Evolutionary conservation across 1,139 yeast species (phyloP).

Genomic region (Debaryomycetaceae sp.): DNA sequence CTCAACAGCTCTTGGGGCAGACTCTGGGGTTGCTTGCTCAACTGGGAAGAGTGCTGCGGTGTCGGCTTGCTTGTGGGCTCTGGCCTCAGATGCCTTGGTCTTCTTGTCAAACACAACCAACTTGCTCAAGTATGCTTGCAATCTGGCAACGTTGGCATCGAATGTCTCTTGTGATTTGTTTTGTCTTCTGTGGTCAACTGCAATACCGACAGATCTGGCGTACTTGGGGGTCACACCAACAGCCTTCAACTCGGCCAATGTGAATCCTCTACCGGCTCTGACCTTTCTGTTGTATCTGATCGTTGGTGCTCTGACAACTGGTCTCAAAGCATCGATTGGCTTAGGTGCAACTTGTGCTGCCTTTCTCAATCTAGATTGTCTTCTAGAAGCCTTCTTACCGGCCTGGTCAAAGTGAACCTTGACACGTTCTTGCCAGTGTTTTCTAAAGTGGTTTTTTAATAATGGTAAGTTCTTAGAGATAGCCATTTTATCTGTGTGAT

Average conservation of each 20-base stretch:
- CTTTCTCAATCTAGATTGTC: conserved; percentile 89
- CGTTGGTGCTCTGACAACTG: conserved; percentile 98
- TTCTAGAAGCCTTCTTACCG: conserved; percentile 97
- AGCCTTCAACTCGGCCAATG: conserved; percentile 97
- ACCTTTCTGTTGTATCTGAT: conserved; percentile 98
- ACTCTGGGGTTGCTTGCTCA: conserved; percentile 69
- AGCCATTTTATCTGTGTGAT: conserved; percentile 50
- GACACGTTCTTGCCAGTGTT: conserved; percentile 99
- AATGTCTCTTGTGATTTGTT: conserved; percentile 97
- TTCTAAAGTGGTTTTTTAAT: conserved; percentile 95
- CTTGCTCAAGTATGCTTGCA: conserved; percentile 93
- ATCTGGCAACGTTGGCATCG: conserved; percentile 92
- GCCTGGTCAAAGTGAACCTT: conserved; percentile 99
- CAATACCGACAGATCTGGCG: conserved; percentile 97
- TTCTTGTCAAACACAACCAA: conserved; percentile 94
- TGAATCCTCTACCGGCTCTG: conserved; percentile 99
- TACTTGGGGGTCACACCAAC: conserved; percentile 93
- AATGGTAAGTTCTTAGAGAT: conserved; percentile 97
- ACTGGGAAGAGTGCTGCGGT: conserved; percentile 90
- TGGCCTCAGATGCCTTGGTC: conserved; percentile 68
- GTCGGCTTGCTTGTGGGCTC: conserved; percentile 71
- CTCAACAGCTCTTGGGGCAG: conserved; percentile 89
- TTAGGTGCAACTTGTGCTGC: conserved; percentile 97
- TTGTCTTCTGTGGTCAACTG: conserved; percentile 99
- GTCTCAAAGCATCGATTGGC: conserved; percentile 95